Evolutionary conservation across 371 early-diverging fungal species (phyloP).

Genomic region (Rhizopus sp.): DNA sequence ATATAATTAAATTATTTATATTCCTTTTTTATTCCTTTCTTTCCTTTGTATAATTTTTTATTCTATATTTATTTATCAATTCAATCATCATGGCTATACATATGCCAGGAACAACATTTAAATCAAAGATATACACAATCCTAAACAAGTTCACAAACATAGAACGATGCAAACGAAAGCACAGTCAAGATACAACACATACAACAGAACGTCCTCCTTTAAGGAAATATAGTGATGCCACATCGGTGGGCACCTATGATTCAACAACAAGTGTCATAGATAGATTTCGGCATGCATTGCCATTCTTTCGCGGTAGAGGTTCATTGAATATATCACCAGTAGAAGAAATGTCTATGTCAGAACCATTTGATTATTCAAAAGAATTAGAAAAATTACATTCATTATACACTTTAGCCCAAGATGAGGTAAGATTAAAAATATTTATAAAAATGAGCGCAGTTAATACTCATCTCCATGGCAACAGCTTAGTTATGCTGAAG

Average conservation of each 20-base stretch:
- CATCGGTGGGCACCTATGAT: slow-evolving; percentile 25
- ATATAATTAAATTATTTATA: no score
- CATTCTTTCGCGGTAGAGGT: slow-evolving; percentile 17
- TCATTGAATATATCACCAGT: slow-evolving; percentile 4
- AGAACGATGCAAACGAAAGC: not conserved
- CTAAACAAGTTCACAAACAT: not conserved
- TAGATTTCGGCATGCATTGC: slow-evolving; percentile 22
- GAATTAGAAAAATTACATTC: slow-evolving; percentile 14
- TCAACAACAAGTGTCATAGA: slow-evolving; percentile 14
- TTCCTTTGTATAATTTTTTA: no score
- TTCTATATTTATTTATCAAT: no score
- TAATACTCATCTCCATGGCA: not conserved
- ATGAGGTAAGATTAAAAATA: slow-evolving; percentile 21
- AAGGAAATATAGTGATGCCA: slow-evolving; percentile 23
- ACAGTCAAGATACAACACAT: not conserved
- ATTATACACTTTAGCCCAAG: slow-evolving; percentile 18
- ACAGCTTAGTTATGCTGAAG: slow-evolving; percentile 41
- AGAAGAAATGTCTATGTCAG: not conserved
- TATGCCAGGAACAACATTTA: not conserved
- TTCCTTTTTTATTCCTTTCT: no score
- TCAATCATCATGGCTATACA: not conserved
- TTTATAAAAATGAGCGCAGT: no score
- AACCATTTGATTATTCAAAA: slow-evolving; percentile 5
- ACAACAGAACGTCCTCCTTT: no score
- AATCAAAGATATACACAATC: not conserved